Evolutionary conservation across 805 yeast genomes (phyloP).

Genomic region (Saccharomycopsis fodiens): DNA sequence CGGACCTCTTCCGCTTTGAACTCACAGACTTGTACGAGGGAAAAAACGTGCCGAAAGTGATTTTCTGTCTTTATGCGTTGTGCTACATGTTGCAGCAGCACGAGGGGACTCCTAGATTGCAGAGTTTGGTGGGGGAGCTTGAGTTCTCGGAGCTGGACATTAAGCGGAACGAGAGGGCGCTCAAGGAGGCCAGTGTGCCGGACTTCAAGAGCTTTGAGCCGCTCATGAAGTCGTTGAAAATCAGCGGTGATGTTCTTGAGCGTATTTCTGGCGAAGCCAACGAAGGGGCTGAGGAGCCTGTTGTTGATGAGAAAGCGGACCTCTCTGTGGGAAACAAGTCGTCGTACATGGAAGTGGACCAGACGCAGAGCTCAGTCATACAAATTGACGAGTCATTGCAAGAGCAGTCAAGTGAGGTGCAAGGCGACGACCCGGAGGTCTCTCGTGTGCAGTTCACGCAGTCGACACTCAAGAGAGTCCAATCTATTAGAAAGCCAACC

Average conservation of each 20-base stretch:
- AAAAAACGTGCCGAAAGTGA: conserved; percentile 87
- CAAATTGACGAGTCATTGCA: background rate
- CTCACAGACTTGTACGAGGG: conserved; percentile 88
- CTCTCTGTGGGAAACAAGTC: background rate
- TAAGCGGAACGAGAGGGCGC: conserved; percentile 48
- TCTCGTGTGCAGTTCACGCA: conserved; percentile 14
- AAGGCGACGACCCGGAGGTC: background rate
- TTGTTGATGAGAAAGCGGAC: background rate
- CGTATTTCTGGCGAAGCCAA: background rate
- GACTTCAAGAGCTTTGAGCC: conserved; percentile 46
- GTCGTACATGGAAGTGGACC: background rate
- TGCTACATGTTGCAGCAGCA: conserved; percentile 59
- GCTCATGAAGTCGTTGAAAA: conserved; percentile 12
- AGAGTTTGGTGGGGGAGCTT: conserved; percentile 52
- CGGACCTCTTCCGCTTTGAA: conserved; percentile 84
- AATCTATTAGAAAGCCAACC: conserved; percentile 15
- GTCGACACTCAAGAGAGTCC: conserved; percentile 16
- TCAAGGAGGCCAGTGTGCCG: conserved; percentile 69
- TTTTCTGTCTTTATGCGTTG: conserved; percentile 86
- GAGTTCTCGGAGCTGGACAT: conserved; percentile 65
- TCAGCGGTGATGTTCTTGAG: background rate
- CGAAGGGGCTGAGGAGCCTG: too few relatives aligned
- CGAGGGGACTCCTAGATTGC: conserved; percentile 52
- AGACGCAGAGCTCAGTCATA: background rate
- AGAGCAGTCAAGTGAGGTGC: background rate